phyloP scores from a whole-genome alignment of 306 rosid species.

The Vachellia pachyceras region DNA sequence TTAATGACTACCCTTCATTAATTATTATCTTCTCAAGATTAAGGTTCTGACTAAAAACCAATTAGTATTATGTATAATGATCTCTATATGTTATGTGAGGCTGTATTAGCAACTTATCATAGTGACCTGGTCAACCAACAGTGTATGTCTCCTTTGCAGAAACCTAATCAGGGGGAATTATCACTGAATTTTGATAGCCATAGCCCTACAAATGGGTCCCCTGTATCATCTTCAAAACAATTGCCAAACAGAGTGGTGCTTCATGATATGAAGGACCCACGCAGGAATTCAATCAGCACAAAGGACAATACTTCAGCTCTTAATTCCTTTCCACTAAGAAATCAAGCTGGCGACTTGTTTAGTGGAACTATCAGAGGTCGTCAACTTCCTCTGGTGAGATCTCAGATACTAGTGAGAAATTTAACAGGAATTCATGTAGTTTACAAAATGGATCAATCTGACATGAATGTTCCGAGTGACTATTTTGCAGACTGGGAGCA shows the following conservation, averaged over 20 bases:
- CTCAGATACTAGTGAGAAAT: conserved; percentile 30
- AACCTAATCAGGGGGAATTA: conserved; percentile 66
- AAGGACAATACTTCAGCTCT: conserved; percentile 60
- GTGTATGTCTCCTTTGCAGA: conserved; percentile 56
- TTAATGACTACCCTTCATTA: neutral
- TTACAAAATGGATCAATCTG: conserved; percentile 1
- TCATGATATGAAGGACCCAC: conserved; percentile 63
- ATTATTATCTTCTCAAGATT: neutral
- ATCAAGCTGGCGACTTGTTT: conserved; percentile 89
- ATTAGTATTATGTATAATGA: neutral
- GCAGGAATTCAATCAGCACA: conserved; percentile 69
- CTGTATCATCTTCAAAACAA: conserved; percentile 62
- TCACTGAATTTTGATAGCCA: conserved; percentile 62
- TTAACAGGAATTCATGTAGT: conserved; percentile 13
- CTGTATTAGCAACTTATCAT: conserved; percentile 17
- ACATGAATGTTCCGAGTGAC: conserved; percentile 30
- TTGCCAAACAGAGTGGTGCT: conserved; percentile 52
- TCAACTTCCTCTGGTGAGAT: conserved; percentile 65
- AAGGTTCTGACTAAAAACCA: neutral
- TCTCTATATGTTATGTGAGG: conserved; percentile 26
- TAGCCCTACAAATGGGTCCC: conserved; percentile 68
- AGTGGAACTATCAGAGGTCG: conserved; percentile 60
- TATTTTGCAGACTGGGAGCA: conserved; percentile 72
- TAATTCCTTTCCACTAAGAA: conserved; percentile 65
- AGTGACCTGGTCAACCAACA: conserved; percentile 20